Evolutionary conservation across 2,329 filamentous ascomycete genomes (phyloP).

Genomic region (Botrytis squamosa): DNA sequence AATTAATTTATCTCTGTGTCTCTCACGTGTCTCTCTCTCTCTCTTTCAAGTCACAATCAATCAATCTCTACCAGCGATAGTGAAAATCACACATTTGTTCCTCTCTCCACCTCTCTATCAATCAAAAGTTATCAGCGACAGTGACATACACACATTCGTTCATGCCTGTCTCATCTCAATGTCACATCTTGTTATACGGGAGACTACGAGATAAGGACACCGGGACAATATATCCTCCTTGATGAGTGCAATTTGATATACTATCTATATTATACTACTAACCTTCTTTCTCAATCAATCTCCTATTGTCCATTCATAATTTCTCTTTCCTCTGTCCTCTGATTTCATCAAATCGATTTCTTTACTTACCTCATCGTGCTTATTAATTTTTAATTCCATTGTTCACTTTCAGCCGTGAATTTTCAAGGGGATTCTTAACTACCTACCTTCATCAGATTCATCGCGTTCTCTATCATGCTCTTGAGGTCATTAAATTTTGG

Average conservation of each 20-base stretch:
- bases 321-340: not conserved
- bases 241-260: not conserved
- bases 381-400: not conserved
- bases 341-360: not conserved
- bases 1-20: not conserved
- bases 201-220: not conserved
- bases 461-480: slow-evolving; percentile 26
- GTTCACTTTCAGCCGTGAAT: not conserved
- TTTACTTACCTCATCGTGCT: not conserved
- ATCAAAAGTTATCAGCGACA: not conserved
- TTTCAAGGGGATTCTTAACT: not conserved
- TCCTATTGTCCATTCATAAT: not conserved
- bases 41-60: no score
- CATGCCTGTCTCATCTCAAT: not conserved
- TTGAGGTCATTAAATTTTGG: slow-evolving; percentile 26
- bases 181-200: not conserved
- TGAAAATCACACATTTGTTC: not conserved
- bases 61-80: not conserved
- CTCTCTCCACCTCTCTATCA: no score
- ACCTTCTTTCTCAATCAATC: not conserved
- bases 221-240: not conserved
- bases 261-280: not conserved
- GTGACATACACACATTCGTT: not conserved
- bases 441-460: not conserved
- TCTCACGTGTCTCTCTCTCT: not conserved